Conservation (phyloP, 805 yeast species). For the Teunomyces pallodes region DNA sequence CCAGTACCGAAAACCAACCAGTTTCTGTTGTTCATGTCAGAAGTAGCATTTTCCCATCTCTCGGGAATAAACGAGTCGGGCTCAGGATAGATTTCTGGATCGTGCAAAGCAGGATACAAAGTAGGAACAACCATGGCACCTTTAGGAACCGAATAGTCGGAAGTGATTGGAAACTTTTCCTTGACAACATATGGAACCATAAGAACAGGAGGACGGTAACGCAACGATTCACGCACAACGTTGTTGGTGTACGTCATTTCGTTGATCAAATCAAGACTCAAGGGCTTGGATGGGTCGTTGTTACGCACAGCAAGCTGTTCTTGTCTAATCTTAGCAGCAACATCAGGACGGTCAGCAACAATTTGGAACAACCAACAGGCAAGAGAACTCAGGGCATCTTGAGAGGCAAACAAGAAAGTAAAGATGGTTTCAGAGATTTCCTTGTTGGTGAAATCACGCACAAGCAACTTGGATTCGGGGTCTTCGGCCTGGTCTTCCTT, state of each 20-base stretch:
- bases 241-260: conserved; percentile 82
- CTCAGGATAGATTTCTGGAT: conserved; percentile 91
- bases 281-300: conserved; percentile 62
- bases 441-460: conserved; percentile 81
- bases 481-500: conserved; percentile 46
- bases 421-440: conserved; percentile 96
- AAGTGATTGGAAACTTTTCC: conserved; percentile 78
- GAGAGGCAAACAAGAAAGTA: conserved; percentile 95
- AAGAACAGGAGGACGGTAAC: conserved; percentile 95
- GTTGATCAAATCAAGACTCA: conserved; percentile 73
- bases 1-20: conserved; percentile 98
- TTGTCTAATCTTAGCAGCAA: conserved; percentile 79
- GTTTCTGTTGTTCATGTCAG: conserved; percentile 75
- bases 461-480: conserved; percentile 54
- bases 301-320: conserved; percentile 85
- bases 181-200: conserved; percentile 98
- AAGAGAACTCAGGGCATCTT: conserved; percentile 95
- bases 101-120: conserved; percentile 92
- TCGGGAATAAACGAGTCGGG: conserved; percentile 96
- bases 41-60: conserved; percentile 88
- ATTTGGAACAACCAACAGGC: conserved; percentile 98
- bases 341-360: conserved; percentile 93
- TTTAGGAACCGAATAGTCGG: conserved; percentile 87
- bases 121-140: conserved; percentile 98
- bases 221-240: conserved; percentile 89